Conservation (phyloP, 306 rosid species). For the Vicia sativa region DNA sequence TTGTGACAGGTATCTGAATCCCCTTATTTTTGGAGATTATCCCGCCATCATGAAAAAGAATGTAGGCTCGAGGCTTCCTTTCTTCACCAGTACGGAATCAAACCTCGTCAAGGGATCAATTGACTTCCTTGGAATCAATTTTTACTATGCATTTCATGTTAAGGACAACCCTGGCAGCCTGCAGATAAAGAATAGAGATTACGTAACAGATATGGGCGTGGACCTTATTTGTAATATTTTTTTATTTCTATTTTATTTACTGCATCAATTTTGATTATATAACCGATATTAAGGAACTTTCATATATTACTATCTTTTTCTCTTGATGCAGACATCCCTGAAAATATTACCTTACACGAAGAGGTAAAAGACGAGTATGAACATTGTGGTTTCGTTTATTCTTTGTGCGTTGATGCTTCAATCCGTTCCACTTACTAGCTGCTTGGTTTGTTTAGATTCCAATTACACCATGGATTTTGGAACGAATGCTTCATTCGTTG, state of each 20-base stretch:
- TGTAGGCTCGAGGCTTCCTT: constrained; percentile 60
- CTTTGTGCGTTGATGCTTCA: no score
- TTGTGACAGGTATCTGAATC: constrained; percentile 54
- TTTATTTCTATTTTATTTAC: not conserved
- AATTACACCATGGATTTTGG: constrained; percentile 42
- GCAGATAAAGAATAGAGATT: constrained; percentile 32
- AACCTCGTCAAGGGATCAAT: constrained; percentile 51
- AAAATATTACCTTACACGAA: not conserved
- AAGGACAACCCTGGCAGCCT: constrained; percentile 41
- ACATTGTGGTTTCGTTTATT: constrained; percentile 7
- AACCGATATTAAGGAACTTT: not conserved
- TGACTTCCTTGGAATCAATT: constrained; percentile 59
- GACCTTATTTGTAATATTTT: constrained; percentile 22
- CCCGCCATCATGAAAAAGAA: constrained; percentile 51
- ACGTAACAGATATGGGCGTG: constrained; percentile 11
- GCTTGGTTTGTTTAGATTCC: constrained; percentile 46
- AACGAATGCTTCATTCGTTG: constrained; percentile 37
- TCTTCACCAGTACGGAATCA: constrained; percentile 46
- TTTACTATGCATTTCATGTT: constrained; percentile 27
- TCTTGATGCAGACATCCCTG: not conserved
- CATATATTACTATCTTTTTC: constrained; percentile 2
- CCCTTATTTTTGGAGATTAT: constrained; percentile 62
- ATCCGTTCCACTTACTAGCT: constrained; percentile 2
- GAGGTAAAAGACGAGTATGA: constrained; percentile 38
- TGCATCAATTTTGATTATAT: not conserved